These are phyloP conservation scores for Saccharomyces eubayanus DNA, from an alignment of 805 yeast species.

Conservation along the genomic window DNA sequence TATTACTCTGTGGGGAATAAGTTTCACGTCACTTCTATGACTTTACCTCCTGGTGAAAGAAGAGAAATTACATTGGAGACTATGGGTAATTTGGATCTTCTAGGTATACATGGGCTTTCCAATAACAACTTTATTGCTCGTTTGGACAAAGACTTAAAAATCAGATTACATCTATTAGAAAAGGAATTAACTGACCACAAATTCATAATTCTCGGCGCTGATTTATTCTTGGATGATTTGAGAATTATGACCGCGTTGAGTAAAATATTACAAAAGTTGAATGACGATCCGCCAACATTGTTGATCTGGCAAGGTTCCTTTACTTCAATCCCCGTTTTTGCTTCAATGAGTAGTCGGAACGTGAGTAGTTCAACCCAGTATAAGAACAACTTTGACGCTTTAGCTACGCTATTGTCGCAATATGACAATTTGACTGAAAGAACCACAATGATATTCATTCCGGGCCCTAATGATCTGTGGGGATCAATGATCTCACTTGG, in stretches of 20 bases:
- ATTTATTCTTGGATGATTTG: constrained; percentile 56
- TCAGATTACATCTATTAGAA: constrained; percentile 50
- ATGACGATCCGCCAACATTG: constrained; percentile 53
- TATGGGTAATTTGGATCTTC: constrained; percentile 71
- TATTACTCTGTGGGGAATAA: constrained; percentile 58
- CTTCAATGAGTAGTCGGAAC: constrained; percentile 44
- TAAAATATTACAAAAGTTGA: constrained; percentile 50
- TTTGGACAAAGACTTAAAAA: constrained; percentile 52
- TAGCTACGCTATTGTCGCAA: constrained; percentile 56
- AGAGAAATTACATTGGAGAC: constrained; percentile 59
- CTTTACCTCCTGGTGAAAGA: constrained; percentile 84
- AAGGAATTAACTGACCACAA: constrained; percentile 46
- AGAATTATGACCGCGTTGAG: constrained; percentile 54
- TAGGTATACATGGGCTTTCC: constrained; percentile 36
- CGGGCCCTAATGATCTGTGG: constrained; percentile 95
- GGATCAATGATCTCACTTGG: constrained; percentile 61
- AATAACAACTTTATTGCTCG: constrained; percentile 37
- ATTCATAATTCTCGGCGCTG: constrained; percentile 66
- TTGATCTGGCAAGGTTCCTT: constrained; percentile 83
- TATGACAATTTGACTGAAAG: constrained; percentile 29
- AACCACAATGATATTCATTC: constrained; percentile 63
- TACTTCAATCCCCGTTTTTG: constrained; percentile 51
- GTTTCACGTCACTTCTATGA: constrained; percentile 67
- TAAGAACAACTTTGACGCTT: constrained; percentile 60
- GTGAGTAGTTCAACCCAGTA: constrained; percentile 46